Evolutionary conservation across 352 stramenopile genomes (phyloP).

Genomic region (Globisporangium spinosum): DNA sequence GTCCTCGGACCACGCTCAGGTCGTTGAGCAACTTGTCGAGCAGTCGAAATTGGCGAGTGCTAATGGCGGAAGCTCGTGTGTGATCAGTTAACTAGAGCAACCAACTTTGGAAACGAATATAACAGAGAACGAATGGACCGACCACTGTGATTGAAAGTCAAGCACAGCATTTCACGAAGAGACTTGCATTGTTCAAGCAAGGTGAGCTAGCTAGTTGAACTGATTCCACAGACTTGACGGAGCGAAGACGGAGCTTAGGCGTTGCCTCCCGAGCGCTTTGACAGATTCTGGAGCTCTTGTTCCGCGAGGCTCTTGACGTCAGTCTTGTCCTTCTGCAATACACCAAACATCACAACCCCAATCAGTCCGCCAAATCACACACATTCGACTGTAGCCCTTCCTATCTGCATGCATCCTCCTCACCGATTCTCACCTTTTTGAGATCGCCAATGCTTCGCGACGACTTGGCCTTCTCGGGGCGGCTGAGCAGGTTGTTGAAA

Average conservation of each 20-base stretch:
- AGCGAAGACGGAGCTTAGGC: neutral
- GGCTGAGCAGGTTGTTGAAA: slow-evolving; percentile 86
- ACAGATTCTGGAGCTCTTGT: slow-evolving; percentile 47
- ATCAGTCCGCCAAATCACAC: slow-evolving; percentile 1
- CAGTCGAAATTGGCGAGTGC: slow-evolving; percentile 50
- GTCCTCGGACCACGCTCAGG: slow-evolving; percentile 50
- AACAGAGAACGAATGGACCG: neutral
- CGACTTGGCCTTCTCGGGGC: slow-evolving; percentile 80
- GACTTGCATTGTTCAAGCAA: neutral
- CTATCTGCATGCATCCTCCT: neutral
- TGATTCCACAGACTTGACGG: neutral
- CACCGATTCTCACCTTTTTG: slow-evolving; percentile 45
- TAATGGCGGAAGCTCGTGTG: slow-evolving; percentile 41
- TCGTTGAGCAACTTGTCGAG: slow-evolving; percentile 60
- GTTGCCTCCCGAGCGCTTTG: slow-evolving; percentile 30
- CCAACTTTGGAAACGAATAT: slow-evolving; percentile 1
- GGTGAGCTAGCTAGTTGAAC: neutral
- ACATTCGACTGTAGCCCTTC: neutral
- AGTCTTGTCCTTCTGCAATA: slow-evolving; percentile 53
- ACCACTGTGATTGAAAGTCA: neutral
- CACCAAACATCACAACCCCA: neutral
- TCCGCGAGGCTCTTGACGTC: slow-evolving; percentile 57
- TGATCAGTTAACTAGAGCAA: slow-evolving; percentile 41
- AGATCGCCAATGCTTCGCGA: slow-evolving; percentile 45
- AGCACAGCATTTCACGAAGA: neutral